Evolutionary conservation across 805 yeast species (phyloP).

Genomic region (Starmerella floricola): DNA sequence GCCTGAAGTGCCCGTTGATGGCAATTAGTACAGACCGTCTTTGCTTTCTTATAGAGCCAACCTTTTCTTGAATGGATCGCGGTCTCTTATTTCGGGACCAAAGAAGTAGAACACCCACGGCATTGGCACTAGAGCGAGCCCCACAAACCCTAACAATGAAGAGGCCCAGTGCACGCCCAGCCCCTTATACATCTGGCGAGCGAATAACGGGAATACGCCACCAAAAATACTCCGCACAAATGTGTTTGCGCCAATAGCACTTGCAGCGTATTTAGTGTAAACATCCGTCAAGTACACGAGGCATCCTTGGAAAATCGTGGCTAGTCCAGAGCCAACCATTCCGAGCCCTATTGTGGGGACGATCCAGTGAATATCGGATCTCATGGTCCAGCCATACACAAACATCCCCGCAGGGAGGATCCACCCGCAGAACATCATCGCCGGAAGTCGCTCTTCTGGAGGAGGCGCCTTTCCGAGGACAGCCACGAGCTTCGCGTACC

Average conservation of each 20-base stretch:
- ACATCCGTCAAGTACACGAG: constrained; percentile 51
- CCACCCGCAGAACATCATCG: constrained; percentile 59
- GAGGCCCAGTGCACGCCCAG: constrained; percentile 45
- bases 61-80: constrained; percentile 14
- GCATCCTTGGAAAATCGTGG: constrained; percentile 47
- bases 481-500: constrained; percentile 27
- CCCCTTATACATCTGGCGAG: constrained; percentile 43
- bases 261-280: constrained; percentile 45
- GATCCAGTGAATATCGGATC: constrained; percentile 46
- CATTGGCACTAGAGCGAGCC: constrained; percentile 35
- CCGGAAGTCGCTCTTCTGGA: constrained; percentile 69
- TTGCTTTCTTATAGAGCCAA: constrained; percentile 1
- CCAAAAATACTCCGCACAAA: constrained; percentile 46
- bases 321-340: constrained; percentile 41
- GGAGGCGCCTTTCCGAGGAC: constrained; percentile 36
- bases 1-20: too few relatives aligned
- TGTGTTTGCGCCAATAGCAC: constrained; percentile 52
- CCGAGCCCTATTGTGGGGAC: constrained; percentile 47
- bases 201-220: constrained; percentile 54
- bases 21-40: too few relatives aligned
- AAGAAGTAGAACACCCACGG: constrained; percentile 42
- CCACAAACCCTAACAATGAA: constrained; percentile 37
- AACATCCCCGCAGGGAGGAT: constrained; percentile 65
- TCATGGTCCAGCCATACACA: constrained; percentile 83
- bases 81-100: constrained; percentile 30